Percentiles rank a stretch among this genome's conserved stretches.
These are phyloP conservation scores for Pholiota microspora DNA, from an alignment of 768 basidiomycete genomes.

Conservation along the genomic window DNA sequence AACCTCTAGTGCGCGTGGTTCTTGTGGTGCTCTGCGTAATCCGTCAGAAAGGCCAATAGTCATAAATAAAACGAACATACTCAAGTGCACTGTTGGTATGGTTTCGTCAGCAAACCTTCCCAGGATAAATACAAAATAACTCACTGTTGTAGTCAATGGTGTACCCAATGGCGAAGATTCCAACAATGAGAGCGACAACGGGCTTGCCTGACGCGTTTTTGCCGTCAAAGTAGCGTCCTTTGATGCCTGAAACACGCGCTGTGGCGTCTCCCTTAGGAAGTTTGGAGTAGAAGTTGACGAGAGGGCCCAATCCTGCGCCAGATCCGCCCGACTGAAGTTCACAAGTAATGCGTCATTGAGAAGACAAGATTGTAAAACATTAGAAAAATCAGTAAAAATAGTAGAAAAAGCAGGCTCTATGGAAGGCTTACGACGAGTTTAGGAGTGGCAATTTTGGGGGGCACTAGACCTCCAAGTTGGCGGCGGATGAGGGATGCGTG, in stretches of 20 bases:
- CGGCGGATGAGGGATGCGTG: constrained; percentile 82
- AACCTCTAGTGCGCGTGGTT: constrained; percentile 74
- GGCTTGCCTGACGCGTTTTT: constrained; percentile 81
- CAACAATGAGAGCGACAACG: constrained; percentile 58
- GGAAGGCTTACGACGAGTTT: constrained; percentile 70
- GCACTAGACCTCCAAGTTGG: constrained; percentile 81
- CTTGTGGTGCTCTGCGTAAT: constrained; percentile 77
- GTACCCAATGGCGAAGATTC: constrained; percentile 77
- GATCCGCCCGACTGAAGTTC: constrained; percentile 68
- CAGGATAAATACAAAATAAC: constrained; percentile 31
- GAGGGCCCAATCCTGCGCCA: constrained; percentile 75
- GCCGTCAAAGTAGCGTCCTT: constrained; percentile 81
- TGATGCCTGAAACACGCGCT: constrained; percentile 61
- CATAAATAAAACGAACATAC: constrained; percentile 41
- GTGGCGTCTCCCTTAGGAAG: constrained; percentile 87
- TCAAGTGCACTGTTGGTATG: constrained; percentile 68
- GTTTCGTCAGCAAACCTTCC: constrained; percentile 5
- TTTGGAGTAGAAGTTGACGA: constrained; percentile 96
- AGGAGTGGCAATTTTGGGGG: constrained; percentile 94
- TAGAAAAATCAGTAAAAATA: not conserved
- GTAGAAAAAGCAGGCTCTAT: not conserved
- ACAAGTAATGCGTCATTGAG: constrained; percentile 6
- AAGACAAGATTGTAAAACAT: constrained; percentile 8
- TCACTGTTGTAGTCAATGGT: constrained; percentile 88
- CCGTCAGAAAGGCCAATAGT: constrained; percentile 20